Percentiles rank a stretch among this genome's conserved stretches.
Evolutionary conservation across 352 stramenopile species (phyloP).

Genomic region (Hyaloperonospora arabidopsidis): DNA sequence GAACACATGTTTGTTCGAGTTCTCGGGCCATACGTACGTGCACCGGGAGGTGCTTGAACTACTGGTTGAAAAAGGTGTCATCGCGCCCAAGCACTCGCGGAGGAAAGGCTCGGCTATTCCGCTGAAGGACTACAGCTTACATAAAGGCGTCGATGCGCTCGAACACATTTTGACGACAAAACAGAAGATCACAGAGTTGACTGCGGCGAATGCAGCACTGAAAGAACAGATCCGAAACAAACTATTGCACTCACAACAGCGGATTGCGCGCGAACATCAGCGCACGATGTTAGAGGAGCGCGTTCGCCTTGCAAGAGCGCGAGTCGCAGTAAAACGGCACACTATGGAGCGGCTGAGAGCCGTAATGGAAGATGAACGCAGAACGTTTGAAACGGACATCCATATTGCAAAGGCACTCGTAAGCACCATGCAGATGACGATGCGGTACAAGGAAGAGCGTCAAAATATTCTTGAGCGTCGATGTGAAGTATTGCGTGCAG

Average conservation of each 20-base stretch:
- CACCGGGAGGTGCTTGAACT: slow-evolving; percentile 64
- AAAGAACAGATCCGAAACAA: slow-evolving; percentile 49
- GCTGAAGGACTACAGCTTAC: slow-evolving; percentile 69
- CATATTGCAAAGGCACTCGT: slow-evolving; percentile 72
- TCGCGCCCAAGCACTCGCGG: slow-evolving; percentile 54
- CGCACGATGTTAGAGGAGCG: slow-evolving; percentile 40
- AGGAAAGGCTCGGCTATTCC: slow-evolving; percentile 72
- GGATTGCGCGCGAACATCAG: slow-evolving; percentile 43
- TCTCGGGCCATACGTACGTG: slow-evolving; percentile 56
- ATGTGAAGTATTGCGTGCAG: slow-evolving; percentile 64
- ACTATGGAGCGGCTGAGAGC: slow-evolving; percentile 44
- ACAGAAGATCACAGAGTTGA: slow-evolving; percentile 43
- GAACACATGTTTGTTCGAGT: slow-evolving; percentile 78
- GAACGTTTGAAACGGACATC: slow-evolving; percentile 73
- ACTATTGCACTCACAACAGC: slow-evolving; percentile 32
- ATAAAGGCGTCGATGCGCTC: slow-evolving; percentile 63
- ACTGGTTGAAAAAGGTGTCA: slow-evolving; percentile 55
- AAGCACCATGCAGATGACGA: slow-evolving; percentile 73
- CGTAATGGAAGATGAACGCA: slow-evolving; percentile 68
- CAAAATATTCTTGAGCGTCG: slow-evolving; percentile 67
- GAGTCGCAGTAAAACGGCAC: slow-evolving; percentile 52
- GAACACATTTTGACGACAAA: slow-evolving; percentile 44
- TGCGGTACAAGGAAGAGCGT: slow-evolving; percentile 79
- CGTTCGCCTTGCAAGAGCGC: slow-evolving; percentile 36
- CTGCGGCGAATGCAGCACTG: slow-evolving; percentile 32